phyloP scores from a whole-genome alignment of 179 eudicot genomes.

The Heliamphora pulchella region DNA sequence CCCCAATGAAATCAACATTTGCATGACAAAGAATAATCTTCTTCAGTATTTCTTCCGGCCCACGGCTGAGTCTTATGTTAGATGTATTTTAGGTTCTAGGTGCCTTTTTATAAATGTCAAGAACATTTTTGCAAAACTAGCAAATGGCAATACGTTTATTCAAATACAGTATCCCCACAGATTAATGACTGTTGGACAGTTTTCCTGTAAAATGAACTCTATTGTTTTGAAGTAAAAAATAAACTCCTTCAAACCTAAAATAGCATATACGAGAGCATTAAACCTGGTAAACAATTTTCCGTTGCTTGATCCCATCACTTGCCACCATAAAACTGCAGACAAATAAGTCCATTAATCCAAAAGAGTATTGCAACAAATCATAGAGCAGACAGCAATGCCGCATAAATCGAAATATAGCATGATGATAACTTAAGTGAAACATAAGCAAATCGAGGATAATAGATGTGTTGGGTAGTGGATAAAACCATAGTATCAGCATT shows the following conservation, averaged over 20 bases:
- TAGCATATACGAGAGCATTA: conserved; percentile 5
- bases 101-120: background rate
- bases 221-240: background rate
- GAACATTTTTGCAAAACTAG: background rate
- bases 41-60: no score
- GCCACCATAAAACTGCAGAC: conserved; percentile 81
- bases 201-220: background rate
- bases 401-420: background rate
- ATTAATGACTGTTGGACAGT: background rate
- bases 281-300: conserved; percentile 69
- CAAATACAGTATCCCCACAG: background rate
- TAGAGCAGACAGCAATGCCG: background rate
- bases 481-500: background rate
- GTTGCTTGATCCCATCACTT: conserved; percentile 81
- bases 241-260: background rate
- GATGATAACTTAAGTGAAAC: background rate
- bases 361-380: conserved; percentile 2
- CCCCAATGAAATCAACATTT: background rate
- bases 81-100: background rate
- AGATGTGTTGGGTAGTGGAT: background rate
- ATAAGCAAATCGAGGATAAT: background rate
- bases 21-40: no score
- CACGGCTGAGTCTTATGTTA: background rate
- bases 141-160: background rate
- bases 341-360: background rate